phyloP scores from a whole-genome alignment of 1,139 yeast species.

The Taphrina deformans region DNA sequence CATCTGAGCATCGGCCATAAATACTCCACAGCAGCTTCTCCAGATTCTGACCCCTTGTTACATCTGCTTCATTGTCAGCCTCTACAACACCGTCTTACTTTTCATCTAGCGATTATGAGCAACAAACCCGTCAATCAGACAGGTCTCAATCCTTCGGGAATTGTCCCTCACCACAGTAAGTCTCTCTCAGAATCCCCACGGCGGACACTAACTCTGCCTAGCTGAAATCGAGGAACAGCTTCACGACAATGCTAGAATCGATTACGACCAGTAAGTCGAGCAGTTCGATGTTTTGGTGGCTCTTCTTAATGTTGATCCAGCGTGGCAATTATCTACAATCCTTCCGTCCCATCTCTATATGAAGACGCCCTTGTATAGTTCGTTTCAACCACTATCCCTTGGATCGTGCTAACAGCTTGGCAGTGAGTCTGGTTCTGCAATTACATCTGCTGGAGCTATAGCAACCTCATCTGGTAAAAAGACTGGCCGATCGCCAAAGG shows the following conservation, averaged over 20 bases:
- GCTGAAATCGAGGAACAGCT: constrained; percentile 33
- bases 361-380: constrained; percentile 78
- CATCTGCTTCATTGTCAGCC: neutral
- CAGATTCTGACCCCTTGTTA: neutral
- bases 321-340: constrained; percentile 69
- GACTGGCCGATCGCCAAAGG: constrained; percentile 98
- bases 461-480: constrained; percentile 94
- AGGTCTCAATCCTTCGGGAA: constrained; percentile 29
- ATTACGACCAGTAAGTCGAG: constrained; percentile 26
- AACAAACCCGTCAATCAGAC: constrained; percentile 34
- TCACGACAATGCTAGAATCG: constrained; percentile 31
- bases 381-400: neutral
- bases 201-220: neutral
- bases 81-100: neutral
- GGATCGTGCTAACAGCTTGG: neutral
- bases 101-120: neutral
- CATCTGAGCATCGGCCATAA: neutral
- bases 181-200: too few species aligned
- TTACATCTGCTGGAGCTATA: constrained; percentile 90
- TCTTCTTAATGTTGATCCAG: constrained; percentile 21
- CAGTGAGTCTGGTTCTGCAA: constrained; percentile 80
- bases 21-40: constrained; percentile 12
- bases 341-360: constrained; percentile 88
- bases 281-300: neutral
- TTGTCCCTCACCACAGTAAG: constrained; percentile 31